Percentiles rank a stretch among this genome's conserved stretches.
These are phyloP conservation scores for Westerdykella ornata DNA, from an alignment of 2,329 filamentous ascomycete genomes.

Conservation along the genomic window DNA sequence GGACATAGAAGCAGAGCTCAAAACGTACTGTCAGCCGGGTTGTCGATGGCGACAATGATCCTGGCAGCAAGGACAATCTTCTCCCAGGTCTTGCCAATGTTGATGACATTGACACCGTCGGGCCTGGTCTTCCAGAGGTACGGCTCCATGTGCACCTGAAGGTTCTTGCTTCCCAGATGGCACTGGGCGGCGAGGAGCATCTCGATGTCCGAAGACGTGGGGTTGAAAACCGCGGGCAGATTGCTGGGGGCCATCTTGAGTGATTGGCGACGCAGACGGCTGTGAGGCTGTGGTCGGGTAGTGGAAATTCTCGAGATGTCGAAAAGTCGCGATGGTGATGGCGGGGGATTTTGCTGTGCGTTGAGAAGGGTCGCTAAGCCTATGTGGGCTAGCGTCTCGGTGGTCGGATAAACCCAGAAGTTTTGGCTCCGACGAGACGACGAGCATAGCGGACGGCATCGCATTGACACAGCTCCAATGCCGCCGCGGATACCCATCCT, in stretches of 20 bases:
- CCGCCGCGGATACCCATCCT: slow-evolving; percentile 44
- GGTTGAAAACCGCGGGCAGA: slow-evolving; percentile 92
- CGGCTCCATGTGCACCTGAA: slow-evolving; percentile 98
- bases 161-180: slow-evolving; percentile 98
- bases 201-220: slow-evolving; percentile 97
- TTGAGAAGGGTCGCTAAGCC: slow-evolving; percentile 11
- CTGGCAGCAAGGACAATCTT: slow-evolving; percentile 98
- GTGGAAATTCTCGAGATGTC: slow-evolving; percentile 11
- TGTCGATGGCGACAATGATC: slow-evolving; percentile 98
- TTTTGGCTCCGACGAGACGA: slow-evolving; percentile 9
- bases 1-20: background rate
- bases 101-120: slow-evolving; percentile 97
- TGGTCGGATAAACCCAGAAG: slow-evolving; percentile 13
- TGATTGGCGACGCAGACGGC: slow-evolving; percentile 23
- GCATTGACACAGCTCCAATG: slow-evolving; percentile 30
- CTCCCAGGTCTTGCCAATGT: slow-evolving; percentile 99
- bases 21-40: slow-evolving; percentile 85
- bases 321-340: slow-evolving; percentile 11
- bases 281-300: slow-evolving; percentile 19
- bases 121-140: slow-evolving; percentile 99
- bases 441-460: background rate
- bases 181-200: slow-evolving; percentile 95
- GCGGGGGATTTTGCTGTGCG: slow-evolving; percentile 10
- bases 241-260: slow-evolving; percentile 89
- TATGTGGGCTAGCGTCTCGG: slow-evolving; percentile 8